phyloP scores from a whole-genome alignment of 352 stramenopile genomes.

The Pythium chondricola region DNA sequence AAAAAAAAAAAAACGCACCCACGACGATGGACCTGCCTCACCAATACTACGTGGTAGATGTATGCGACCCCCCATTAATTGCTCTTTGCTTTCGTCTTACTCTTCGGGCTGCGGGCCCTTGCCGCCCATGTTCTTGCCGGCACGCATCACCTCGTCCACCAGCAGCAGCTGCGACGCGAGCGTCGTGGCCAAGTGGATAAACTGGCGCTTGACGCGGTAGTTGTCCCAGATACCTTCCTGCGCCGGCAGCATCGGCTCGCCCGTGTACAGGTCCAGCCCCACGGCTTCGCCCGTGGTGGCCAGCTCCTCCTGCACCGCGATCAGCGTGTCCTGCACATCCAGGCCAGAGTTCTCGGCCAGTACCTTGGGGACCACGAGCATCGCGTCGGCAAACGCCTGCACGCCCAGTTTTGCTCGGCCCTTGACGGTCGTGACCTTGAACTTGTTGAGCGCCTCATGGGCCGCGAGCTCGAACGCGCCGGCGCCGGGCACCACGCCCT shows the following conservation, averaged over 20 bases:
- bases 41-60: too few relatives aligned
- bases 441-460: constrained; percentile 83
- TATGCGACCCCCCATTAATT: too few relatives aligned
- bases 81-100: too few relatives aligned
- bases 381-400: constrained; percentile 95
- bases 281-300: constrained; percentile 87
- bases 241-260: constrained; percentile 94
- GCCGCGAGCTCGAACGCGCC: constrained; percentile 96
- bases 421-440: constrained; percentile 78
- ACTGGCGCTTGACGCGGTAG: constrained; percentile 98
- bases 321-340: constrained; percentile 93
- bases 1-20: too few relatives aligned
- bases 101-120: constrained; percentile 54
- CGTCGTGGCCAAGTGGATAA: constrained; percentile 97
- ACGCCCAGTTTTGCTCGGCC: constrained; percentile 97
- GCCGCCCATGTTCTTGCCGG: constrained; percentile 95
- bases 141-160: constrained; percentile 99
- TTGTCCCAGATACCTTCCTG: constrained; percentile 98
- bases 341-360: constrained; percentile 88
- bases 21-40: too few relatives aligned
- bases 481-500: constrained; percentile 93
- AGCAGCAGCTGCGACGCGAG: constrained; percentile 97
- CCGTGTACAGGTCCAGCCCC: constrained; percentile 94
- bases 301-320: constrained; percentile 95
- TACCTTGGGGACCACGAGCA: constrained; percentile 98